Percentiles rank a stretch among this genome's conserved stretches.
Evolutionary conservation across 257 asterid species (phyloP).

Genomic region (Solanum microdontum): DNA sequence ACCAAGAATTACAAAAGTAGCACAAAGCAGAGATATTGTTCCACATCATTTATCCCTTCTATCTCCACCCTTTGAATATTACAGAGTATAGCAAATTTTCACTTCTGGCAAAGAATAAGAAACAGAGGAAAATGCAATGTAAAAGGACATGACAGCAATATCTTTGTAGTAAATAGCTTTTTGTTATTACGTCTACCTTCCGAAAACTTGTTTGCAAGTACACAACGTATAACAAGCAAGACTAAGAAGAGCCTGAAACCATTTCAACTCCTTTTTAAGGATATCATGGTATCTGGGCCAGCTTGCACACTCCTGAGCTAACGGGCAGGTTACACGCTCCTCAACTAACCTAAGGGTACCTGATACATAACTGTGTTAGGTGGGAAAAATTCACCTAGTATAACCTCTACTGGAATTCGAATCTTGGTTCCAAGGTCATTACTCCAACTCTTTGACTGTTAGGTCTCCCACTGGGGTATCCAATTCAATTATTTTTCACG

Average conservation of each 20-base stretch:
- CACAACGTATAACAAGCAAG: not conserved
- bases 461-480: not conserved
- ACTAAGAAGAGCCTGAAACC: not conserved
- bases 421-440: not conserved
- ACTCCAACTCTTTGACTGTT: not conserved
- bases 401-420: not conserved
- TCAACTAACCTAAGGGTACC: not conserved
- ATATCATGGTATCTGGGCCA: not conserved
- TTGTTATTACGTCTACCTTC: not conserved
- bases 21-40: not conserved
- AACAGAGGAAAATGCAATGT: not conserved
- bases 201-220: not conserved
- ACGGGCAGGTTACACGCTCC: not conserved
- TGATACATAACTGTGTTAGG: not conserved
- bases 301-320: not conserved
- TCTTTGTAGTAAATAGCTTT: not conserved
- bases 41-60: not conserved
- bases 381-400: not conserved
- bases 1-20: conserved; percentile 5
- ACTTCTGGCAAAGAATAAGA: not conserved
- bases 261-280: not conserved
- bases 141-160: not conserved
- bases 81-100: not conserved
- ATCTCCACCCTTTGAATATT: not conserved
- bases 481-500: not conserved